Evolutionary conservation across 139 green algal genomes (phyloP), one percentile per base, ranked within the genome.

Genomic region (Zygnema cylindricum): DNA sequence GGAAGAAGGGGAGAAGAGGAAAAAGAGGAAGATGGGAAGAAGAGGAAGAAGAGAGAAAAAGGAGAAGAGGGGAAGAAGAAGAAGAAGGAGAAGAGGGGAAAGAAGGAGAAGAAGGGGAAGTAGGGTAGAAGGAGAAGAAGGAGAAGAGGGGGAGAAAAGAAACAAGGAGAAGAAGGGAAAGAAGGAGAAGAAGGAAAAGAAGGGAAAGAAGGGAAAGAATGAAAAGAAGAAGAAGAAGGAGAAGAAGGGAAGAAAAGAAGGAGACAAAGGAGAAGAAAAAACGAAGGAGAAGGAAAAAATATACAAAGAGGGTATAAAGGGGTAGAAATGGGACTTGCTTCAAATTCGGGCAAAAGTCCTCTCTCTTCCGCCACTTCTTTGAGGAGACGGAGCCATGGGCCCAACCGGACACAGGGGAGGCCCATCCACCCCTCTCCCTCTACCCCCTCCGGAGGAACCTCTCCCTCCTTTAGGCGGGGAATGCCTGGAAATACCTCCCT

Each of bases 281-380:
- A 55, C 1, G 2, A 85, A 41, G 75, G 35, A n/a, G 35, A 39
- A n/a, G n/a, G n/a, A n/a, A n/a, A n/a, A n/a, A n/a, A n/a, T n/a
- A n/a, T n/a, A n/a, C n/a, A n/a, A n/a, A n/a, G n/a, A n/a, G n/a
- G n/a, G n/a, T n/a, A n/a, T 63, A 63, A 63, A 63, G 49, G 49
- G 16, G 49, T 7, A 63, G 7, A 25, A 16, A 25, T 63, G 49
- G 7, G 49, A 63, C 49, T 7, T 63, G 49, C 49, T 54, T 85
- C 77, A 54, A 85, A 85, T 77, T 85, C 77, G 54, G 77, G 77
- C 33, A 85, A 54, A 41, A 85, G 49, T 16, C 77, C 77, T 11
- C 16, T 76, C 33, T 43, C 77, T 43, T 3, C 3, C 16, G 77
- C 77, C 36, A 41, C 71, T 3, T 40, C 49, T 54, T 81, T 85